A percentile compares a stretch with the other conserved stretches of the same genome.
phyloP scores from a whole-genome alignment of 805 yeast genomes.

The Dipodascopsis uninucleata region DNA sequence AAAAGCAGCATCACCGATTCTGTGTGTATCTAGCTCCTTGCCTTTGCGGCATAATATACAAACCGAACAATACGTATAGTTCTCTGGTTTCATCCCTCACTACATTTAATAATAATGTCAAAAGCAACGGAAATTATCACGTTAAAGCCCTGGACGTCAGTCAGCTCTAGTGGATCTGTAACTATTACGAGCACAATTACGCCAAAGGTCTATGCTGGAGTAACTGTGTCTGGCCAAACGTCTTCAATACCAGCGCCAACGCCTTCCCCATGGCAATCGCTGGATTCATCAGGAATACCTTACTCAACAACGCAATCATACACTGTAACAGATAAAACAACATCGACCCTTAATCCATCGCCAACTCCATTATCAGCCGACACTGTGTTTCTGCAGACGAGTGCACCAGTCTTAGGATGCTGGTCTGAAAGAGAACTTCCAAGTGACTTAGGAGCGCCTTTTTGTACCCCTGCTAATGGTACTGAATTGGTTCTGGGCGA shows the following conservation, averaged over 20 bases:
- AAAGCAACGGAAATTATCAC: constrained; percentile 13
- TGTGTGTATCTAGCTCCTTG: too few relatives aligned
- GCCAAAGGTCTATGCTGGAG: constrained; percentile 59
- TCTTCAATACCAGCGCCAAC: constrained; percentile 31
- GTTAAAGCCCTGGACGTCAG: constrained; percentile 26
- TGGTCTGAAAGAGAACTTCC: constrained; percentile 12
- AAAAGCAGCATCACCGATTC: too few relatives aligned
- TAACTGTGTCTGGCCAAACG: constrained; percentile 49
- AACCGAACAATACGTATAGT: too few relatives aligned
- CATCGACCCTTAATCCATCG: constrained; percentile 1
- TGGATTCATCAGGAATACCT: constrained; percentile 47
- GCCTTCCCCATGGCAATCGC: constrained; percentile 45
- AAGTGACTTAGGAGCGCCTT: constrained; percentile 35
- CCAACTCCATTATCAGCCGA: not conserved
- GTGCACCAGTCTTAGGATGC: constrained; percentile 22
- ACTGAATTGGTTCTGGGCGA: constrained; percentile 47
- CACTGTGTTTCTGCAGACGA: too few relatives aligned
- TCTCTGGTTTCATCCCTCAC: too few relatives aligned
- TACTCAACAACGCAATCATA: constrained; percentile 27
- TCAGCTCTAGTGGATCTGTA: constrained; percentile 20
- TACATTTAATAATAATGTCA: too few relatives aligned
- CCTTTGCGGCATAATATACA: too few relatives aligned
- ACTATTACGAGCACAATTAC: constrained; percentile 55
- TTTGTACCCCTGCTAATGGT: constrained; percentile 43
- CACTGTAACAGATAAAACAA: not conserved